Evolutionary conservation across 768 basidiomycete genomes (phyloP).

Genomic region (Tylopilus plumbeoviolaceoides): DNA sequence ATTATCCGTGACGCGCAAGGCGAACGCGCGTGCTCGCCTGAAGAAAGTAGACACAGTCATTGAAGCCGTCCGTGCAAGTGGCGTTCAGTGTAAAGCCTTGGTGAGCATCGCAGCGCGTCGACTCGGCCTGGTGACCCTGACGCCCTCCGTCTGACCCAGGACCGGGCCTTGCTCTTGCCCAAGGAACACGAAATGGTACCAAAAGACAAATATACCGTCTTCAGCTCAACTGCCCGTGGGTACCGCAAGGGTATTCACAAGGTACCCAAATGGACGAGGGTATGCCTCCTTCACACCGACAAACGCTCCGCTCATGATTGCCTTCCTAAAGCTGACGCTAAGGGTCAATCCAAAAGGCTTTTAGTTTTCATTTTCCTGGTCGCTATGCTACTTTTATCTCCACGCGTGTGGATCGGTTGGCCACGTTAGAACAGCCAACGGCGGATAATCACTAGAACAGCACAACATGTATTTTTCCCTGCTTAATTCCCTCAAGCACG

Average conservation of each 20-base stretch:
- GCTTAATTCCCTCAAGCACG: slow-evolving; percentile 58
- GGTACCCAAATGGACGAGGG: slow-evolving; percentile 95
- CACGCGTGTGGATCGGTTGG: neutral
- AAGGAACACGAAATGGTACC: slow-evolving; percentile 92
- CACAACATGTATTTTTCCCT: slow-evolving; percentile 76
- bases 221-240: slow-evolving; percentile 60
- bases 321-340: slow-evolving; percentile 61
- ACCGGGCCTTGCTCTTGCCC: slow-evolving; percentile 74
- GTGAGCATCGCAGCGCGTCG: slow-evolving; percentile 43
- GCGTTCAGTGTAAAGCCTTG: slow-evolving; percentile 70
- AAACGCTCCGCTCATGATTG: slow-evolving; percentile 6
- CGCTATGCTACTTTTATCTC: slow-evolving; percentile 12
- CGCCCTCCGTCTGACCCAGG: slow-evolving; percentile 38
- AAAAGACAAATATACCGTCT: slow-evolving; percentile 94
- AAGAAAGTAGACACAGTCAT: slow-evolving; percentile 94
- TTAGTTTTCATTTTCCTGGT: slow-evolving; percentile 59
- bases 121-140: neutral
- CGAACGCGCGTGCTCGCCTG: slow-evolving; percentile 82
- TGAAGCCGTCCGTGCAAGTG: slow-evolving; percentile 77
- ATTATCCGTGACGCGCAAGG: slow-evolving; percentile 86
- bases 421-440: neutral
- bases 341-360: slow-evolving; percentile 91
- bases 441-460: slow-evolving; percentile 49
- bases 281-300: slow-evolving; percentile 35
- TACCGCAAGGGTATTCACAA: slow-evolving; percentile 97